Evolutionary conservation across 352 stramenopile genomes (phyloP).

Genomic region (Bremia lactucae): DNA sequence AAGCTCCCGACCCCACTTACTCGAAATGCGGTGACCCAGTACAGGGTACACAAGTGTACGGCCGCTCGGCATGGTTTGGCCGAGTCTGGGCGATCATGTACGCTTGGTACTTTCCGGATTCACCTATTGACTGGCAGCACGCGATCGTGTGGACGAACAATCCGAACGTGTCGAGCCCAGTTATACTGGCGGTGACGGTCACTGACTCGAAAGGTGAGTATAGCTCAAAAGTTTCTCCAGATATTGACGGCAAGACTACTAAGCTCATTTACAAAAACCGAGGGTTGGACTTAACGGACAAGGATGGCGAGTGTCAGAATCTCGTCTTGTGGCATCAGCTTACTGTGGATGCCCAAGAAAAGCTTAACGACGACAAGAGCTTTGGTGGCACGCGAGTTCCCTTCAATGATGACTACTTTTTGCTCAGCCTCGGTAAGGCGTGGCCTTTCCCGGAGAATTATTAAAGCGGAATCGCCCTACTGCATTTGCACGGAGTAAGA

Average conservation of each 20-base stretch:
- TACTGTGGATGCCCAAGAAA: slow-evolving; percentile 9
- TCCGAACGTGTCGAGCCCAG: slow-evolving; percentile 6
- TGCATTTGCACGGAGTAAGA: no score
- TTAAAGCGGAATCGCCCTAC: no score
- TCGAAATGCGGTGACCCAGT: slow-evolving; percentile 1
- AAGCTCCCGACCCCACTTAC: slow-evolving; percentile 1
- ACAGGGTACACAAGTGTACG: slow-evolving; percentile 10
- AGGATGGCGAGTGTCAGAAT: slow-evolving; percentile 14
- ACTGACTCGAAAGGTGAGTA: neutral
- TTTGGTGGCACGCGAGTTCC: slow-evolving; percentile 9
- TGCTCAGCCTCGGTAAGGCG: slow-evolving; percentile 4
- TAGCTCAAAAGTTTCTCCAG: slow-evolving; percentile 2
- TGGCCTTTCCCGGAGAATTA: slow-evolving; percentile 2
- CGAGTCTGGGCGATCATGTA: slow-evolving; percentile 14
- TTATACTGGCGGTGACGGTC: slow-evolving; percentile 7
- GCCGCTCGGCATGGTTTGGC: slow-evolving; percentile 11
- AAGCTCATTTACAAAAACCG: slow-evolving; percentile 9
- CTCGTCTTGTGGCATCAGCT: slow-evolving; percentile 22
- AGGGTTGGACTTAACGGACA: slow-evolving; percentile 1
- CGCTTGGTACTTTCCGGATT: slow-evolving; percentile 6
- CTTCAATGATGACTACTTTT: slow-evolving; percentile 20
- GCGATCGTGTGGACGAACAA: slow-evolving; percentile 16
- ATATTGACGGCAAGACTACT: slow-evolving; percentile 3
- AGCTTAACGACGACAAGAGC: slow-evolving; percentile 17
- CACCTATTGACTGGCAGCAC: slow-evolving; percentile 5